These are phyloP conservation scores for Rosa multiflora DNA, from an alignment of 306 rosid genomes.

Conservation along the genomic window DNA sequence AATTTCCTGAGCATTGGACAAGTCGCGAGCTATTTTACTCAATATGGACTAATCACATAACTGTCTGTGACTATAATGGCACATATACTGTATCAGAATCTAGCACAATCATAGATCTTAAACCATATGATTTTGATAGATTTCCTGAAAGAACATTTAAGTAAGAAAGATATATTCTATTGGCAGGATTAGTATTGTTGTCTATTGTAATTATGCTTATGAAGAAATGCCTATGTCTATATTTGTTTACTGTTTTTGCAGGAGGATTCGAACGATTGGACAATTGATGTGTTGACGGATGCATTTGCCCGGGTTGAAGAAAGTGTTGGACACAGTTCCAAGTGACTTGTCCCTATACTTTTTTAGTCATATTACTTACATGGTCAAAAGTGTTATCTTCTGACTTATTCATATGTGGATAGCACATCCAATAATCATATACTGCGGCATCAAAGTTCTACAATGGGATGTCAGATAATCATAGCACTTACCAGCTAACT, in stretches of 20 bases:
- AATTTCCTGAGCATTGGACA: not conserved
- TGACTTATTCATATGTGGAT: not conserved
- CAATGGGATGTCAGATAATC: not conserved
- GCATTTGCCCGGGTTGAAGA: slow-evolving; percentile 65
- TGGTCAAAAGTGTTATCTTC: not conserved
- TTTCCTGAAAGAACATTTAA: not conserved
- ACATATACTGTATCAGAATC: not conserved
- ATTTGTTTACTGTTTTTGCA: slow-evolving; percentile 23
- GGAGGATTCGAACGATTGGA: slow-evolving; percentile 85
- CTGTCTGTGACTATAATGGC: not conserved
- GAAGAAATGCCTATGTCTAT: not conserved
- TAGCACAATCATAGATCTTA: not conserved
- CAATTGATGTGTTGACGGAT: slow-evolving; percentile 66
- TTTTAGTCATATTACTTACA: not conserved
- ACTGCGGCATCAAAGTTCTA: not conserved
- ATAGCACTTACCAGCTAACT: not conserved
- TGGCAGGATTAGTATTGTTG: not conserved
- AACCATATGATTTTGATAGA: not conserved
- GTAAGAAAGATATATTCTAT: not conserved
- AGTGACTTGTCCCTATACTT: slow-evolving; percentile 16
- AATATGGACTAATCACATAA: not conserved
- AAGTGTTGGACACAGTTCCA: slow-evolving; percentile 41
- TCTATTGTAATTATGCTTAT: not conserved
- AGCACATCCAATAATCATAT: not conserved
- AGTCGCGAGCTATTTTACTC: not conserved